phyloP scores from a whole-genome alignment of 2,329 filamentous ascomycete genomes.

The Apiospora hydei region DNA sequence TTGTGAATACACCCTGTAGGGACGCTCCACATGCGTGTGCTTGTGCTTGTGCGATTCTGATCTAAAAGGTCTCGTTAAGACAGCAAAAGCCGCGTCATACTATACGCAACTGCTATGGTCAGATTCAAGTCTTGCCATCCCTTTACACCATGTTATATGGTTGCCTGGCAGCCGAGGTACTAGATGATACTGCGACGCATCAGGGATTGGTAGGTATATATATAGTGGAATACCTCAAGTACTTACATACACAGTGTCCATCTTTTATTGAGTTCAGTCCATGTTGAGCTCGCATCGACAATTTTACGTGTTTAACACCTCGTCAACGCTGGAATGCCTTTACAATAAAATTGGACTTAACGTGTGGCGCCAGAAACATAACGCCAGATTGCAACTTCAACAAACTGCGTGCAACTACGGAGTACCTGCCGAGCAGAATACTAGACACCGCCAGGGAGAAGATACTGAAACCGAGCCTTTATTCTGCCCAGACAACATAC shows the following conservation, averaged over 20 bases:
- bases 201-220: not conserved
- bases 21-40: not conserved
- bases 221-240: not conserved
- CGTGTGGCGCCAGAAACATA: not conserved
- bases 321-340: not conserved
- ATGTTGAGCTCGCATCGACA: not conserved
- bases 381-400: not conserved
- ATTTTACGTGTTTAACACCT: not conserved
- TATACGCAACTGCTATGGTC: conserved; percentile 3
- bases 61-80: not conserved
- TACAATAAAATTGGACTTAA: not conserved
- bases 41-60: not conserved
- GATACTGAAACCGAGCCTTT: not conserved
- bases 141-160: not conserved
- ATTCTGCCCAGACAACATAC: conserved; percentile 4
- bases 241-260: not conserved
- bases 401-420: not conserved
- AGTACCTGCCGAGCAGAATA: not conserved
- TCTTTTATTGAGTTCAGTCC: not conserved
- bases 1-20: not conserved
- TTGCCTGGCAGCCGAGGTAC: not conserved
- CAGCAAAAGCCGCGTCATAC: conserved; percentile 15
- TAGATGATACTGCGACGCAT: not conserved
- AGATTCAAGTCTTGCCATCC: not conserved
- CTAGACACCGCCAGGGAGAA: not conserved